Conservation (phyloP, 2,329 filamentous ascomycete genomes). For the Huntiella moniliformis region DNA sequence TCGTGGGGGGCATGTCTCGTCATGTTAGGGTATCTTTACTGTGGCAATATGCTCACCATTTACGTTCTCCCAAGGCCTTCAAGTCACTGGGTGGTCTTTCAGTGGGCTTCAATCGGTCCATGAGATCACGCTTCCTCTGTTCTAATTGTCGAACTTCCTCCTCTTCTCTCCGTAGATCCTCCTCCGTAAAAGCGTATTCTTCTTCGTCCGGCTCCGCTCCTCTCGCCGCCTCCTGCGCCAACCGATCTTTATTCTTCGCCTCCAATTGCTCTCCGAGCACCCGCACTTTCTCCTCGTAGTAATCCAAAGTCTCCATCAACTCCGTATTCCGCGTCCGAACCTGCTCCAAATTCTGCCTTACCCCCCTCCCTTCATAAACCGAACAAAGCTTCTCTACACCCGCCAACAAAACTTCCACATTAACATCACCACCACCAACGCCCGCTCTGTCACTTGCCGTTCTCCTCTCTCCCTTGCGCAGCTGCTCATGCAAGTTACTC, state of each 20-base stretch:
- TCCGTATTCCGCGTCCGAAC: conserved; percentile 54
- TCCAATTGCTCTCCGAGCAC: conserved; percentile 58
- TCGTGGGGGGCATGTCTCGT: no score
- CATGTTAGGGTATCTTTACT: no score
- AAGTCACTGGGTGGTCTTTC: conserved; percentile 37
- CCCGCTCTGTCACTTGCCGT: conserved; percentile 17
- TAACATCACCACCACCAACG: conserved; percentile 45
- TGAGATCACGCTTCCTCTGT: conserved; percentile 35
- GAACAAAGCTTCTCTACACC: conserved; percentile 80
- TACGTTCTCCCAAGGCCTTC: conserved; percentile 27
- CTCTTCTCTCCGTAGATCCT: conserved; percentile 50
- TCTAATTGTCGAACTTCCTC: conserved; percentile 42
- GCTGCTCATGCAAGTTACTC: conserved; percentile 66
- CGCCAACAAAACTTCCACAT: conserved; percentile 66
- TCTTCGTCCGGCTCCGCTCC: conserved; percentile 30
- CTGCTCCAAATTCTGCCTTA: conserved; percentile 53
- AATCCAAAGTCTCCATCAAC: conserved; percentile 52
- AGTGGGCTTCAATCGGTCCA: conserved; percentile 32
- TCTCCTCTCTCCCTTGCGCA: conserved; percentile 34
- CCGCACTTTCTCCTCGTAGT: conserved; percentile 64
- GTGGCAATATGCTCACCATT: not conserved
- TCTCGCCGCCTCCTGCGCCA: conserved; percentile 35
- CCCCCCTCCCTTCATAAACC: conserved; percentile 71
- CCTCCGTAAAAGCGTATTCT: conserved; percentile 35
- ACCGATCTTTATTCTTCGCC: conserved; percentile 48